Evolutionary conservation across 148 eudicot species (phyloP).

Genomic region (Polygonum maritimum): DNA sequence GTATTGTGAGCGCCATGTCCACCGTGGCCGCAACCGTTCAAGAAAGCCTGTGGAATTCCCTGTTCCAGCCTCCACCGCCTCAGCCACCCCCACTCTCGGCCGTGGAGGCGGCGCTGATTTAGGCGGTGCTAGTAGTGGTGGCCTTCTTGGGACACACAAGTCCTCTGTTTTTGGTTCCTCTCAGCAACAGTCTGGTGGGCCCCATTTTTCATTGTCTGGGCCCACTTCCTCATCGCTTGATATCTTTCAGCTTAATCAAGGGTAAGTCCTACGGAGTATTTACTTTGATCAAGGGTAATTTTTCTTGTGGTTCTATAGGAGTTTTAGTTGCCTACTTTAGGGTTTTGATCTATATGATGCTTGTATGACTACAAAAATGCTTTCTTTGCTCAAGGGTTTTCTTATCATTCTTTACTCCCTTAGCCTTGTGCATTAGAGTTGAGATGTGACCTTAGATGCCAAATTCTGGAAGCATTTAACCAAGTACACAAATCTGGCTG

Average conservation of each 20-base stretch:
- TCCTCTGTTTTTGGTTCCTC: slow-evolving; percentile 3
- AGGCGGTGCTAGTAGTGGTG: slow-evolving; percentile 10
- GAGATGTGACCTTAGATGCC: slow-evolving; percentile 3
- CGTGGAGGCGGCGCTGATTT: slow-evolving; percentile 11
- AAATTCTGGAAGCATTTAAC: neutral
- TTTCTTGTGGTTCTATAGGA: too few relatives aligned
- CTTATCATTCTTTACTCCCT: neutral
- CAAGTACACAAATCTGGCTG: neutral
- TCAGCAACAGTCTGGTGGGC: neutral
- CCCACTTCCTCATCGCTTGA: slow-evolving; percentile 48
- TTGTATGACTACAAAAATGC: neutral
- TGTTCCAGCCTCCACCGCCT: slow-evolving; percentile 30
- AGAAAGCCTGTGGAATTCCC: slow-evolving; percentile 99
- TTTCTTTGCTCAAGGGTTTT: neutral
- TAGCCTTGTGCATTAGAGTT: neutral
- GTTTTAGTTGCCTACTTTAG: neutral
- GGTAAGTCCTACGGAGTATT: slow-evolving; percentile 25
- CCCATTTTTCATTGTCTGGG: slow-evolving; percentile 35
- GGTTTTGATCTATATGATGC: neutral
- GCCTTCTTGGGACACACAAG: slow-evolving; percentile 13
- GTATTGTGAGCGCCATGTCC: slow-evolving; percentile 91
- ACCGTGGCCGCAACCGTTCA: slow-evolving; percentile 98
- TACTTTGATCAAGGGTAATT: neutral
- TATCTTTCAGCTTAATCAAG: slow-evolving; percentile 41
- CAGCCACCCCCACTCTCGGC: slow-evolving; percentile 1